These are phyloP conservation scores for Metschnikowia shivogae DNA, from an alignment of 805 yeast genomes.

Conservation along the genomic window DNA sequence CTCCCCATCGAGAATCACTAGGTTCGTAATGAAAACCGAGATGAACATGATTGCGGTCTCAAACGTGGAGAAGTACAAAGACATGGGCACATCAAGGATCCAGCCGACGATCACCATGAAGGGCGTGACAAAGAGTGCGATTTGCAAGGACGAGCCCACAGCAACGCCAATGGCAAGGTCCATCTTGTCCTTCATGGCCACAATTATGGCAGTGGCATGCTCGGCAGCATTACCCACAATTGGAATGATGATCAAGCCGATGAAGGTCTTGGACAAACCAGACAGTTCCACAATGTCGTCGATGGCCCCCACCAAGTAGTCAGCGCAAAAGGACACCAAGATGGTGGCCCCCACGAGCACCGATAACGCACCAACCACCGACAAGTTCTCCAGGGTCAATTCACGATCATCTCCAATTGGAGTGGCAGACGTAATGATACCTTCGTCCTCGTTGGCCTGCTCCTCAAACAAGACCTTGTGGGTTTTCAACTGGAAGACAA, in stretches of 20 bases:
- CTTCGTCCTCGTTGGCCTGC: conserved; percentile 38
- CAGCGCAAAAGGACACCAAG: conserved; percentile 86
- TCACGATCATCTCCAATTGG: conserved; percentile 19
- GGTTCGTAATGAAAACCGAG: conserved; percentile 82
- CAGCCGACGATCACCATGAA: conserved; percentile 94
- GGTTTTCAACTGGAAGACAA: conserved; percentile 84
- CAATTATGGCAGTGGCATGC: conserved; percentile 94
- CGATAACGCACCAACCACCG: conserved; percentile 50
- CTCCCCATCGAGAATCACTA: conserved; percentile 88
- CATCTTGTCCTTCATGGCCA: conserved; percentile 95
- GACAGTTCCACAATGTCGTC: conserved; percentile 81
- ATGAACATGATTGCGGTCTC: conserved; percentile 92
- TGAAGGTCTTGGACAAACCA: conserved; percentile 89
- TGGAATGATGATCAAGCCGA: conserved; percentile 90
- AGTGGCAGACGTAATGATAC: conserved; percentile 31
- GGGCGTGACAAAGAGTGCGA: conserved; percentile 93
- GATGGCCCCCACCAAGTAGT: conserved; percentile 87
- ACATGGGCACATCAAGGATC: conserved; percentile 87
- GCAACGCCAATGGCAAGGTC: conserved; percentile 97
- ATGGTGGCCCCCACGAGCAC: conserved; percentile 65
- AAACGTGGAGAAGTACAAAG: conserved; percentile 83
- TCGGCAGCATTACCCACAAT: conserved; percentile 99
- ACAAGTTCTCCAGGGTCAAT: conserved; percentile 36
- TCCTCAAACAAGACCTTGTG: conserved; percentile 75
- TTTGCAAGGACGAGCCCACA: conserved; percentile 91